phyloP scores from a whole-genome alignment of 2,329 filamentous ascomycete species.

The Aspergillus costaricaensis region DNA sequence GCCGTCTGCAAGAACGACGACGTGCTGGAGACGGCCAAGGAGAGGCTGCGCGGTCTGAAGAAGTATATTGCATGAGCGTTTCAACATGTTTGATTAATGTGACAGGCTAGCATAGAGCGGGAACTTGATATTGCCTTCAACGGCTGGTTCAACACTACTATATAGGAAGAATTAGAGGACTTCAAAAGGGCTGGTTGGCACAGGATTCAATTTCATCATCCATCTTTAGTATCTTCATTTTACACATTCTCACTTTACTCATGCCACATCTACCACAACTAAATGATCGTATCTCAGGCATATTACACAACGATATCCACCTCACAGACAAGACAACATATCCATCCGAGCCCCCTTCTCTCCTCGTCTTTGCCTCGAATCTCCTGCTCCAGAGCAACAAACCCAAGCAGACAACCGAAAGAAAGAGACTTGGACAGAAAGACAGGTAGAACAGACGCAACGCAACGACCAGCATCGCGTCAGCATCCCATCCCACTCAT shows the following conservation, averaged over 20 bases:
- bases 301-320: neutral
- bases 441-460: no score
- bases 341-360: neutral
- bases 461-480: neutral
- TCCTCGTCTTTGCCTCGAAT: neutral
- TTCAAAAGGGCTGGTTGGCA: neutral
- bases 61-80: constrained; percentile 59
- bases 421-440: no score
- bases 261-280: neutral
- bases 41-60: constrained; percentile 70
- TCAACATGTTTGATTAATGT: neutral
- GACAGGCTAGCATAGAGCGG: neutral
- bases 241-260: neutral
- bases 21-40: constrained; percentile 76
- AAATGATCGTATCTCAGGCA: neutral
- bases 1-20: constrained; percentile 95
- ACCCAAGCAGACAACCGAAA: no score
- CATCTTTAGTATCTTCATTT: neutral
- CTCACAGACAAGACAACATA: neutral
- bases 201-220: neutral
- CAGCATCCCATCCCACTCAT: neutral
- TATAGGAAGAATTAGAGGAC: neutral
- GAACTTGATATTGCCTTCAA: neutral
- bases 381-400: no score
- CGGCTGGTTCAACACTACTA: neutral